These are phyloP conservation scores for Cynanchum wilfordii DNA, from an alignment of 257 asterid species.

Conservation along the genomic window DNA sequence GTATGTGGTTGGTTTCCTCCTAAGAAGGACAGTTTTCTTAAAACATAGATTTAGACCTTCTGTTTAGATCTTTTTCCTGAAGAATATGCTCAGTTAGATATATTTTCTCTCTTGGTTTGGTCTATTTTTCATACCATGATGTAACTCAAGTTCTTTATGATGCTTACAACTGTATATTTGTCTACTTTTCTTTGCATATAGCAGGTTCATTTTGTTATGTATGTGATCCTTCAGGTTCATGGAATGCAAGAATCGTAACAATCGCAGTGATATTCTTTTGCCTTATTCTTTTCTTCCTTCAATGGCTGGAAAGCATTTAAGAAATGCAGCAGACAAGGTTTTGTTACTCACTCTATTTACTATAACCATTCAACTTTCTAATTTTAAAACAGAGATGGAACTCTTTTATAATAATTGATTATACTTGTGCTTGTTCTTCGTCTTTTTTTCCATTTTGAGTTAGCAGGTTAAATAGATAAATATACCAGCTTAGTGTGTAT, in stretches of 20 bases:
- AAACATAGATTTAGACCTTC: background rate
- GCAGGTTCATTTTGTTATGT: constrained; percentile 62
- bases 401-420: background rate
- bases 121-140: background rate
- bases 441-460: background rate
- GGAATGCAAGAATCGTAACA: constrained; percentile 94
- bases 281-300: constrained; percentile 91
- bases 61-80: background rate
- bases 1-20: background rate
- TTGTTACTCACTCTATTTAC: constrained; percentile 12
- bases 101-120: background rate
- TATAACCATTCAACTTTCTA: background rate
- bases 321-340: constrained; percentile 79
- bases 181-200: constrained; percentile 33
- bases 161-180: background rate
- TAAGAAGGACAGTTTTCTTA: background rate
- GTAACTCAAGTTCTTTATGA: background rate
- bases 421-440: background rate
- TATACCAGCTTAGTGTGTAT: too few species aligned
- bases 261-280: constrained; percentile 59
- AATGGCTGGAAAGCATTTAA: constrained; percentile 73
- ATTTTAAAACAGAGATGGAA: background rate
- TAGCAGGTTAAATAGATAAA: too few species aligned
- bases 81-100: background rate
- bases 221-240: constrained; percentile 82